Evolutionary conservation across 805 yeast genomes (phyloP), one percentile per base, ranked within the genome.

Genomic region (Jamesozyma gamospora): DNA sequence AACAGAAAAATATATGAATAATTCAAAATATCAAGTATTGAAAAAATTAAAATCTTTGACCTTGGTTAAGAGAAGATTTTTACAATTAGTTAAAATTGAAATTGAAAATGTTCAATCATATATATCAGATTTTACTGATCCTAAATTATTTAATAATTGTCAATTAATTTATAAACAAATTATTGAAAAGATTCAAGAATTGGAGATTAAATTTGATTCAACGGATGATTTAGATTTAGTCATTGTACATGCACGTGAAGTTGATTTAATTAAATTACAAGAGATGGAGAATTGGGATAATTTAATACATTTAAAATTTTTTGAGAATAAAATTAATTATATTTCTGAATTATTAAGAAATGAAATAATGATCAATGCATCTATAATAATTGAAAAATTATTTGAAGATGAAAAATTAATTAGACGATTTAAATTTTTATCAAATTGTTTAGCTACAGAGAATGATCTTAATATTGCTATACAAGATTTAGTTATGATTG

Each of bases 261-360:
- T 47, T 11, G 57, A 73, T 4, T 49, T 73, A n/a, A 59, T 62
- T 27, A 67, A 67, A 39, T 54, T 80, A 15, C 51, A 63, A 30
- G 80, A 78, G 39, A 55, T 71, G 48, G 80, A 75, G 27, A 62
- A 70, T 4, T 82, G 88, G 87, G 48, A 64, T 13, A 66, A 63
- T 6, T 25, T 43, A 0, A 49, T 53, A 26, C 75, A 75, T 53
- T 60, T 71, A 3, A 39, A 53, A 1, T 42, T 66, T 0, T 74
- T 70, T 41, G 67, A 71, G 13, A 51, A 60, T 2, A 57, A 66
- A 34, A 51, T 76, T 4, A 55, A 60, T 1, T 52, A 67, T 25
- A 55, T 79, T 28, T 69, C 66, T 27, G 75, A 72, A 18, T 55
- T 67, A 0, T 57, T 75, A 3, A 77, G 77, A 31, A 68, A 64